These are phyloP conservation scores for Dioscorea alata DNA, from an alignment of 106 monocot species.

Conservation along the genomic window DNA sequence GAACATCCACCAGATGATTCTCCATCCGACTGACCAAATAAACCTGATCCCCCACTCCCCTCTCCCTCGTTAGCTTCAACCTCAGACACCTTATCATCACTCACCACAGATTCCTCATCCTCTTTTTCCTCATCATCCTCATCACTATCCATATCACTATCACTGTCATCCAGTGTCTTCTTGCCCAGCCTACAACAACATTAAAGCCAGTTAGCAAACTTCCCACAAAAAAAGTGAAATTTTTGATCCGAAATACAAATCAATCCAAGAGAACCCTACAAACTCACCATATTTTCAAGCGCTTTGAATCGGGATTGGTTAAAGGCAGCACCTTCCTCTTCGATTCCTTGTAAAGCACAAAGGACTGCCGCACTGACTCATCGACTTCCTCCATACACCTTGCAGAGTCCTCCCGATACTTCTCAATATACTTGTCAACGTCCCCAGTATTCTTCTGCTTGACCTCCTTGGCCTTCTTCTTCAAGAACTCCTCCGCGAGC, in stretches of 20 bases:
- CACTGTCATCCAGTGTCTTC: constrained; percentile 64
- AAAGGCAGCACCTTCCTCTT: constrained; percentile 60
- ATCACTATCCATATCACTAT: constrained; percentile 36
- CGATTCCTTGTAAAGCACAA: constrained; percentile 54
- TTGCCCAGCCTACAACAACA: constrained; percentile 62
- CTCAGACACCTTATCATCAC: constrained; percentile 43
- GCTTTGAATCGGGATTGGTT: constrained; percentile 41
- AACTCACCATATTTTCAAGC: constrained; percentile 74
- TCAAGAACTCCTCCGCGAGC: constrained; percentile 82
- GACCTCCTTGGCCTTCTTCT: constrained; percentile 85
- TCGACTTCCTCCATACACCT: constrained; percentile 73
- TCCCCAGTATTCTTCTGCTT: constrained; percentile 37
- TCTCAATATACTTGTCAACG: constrained; percentile 60
- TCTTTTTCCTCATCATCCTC: constrained; percentile 25
- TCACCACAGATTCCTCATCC: constrained; percentile 64
- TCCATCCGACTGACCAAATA: constrained; percentile 35
- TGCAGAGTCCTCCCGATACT: constrained; percentile 50
- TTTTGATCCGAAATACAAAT: background rate
- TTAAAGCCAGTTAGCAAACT: background rate
- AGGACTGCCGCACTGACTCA: constrained; percentile 68
- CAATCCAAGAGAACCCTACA: background rate
- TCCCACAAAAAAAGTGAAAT: background rate
- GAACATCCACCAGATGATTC: constrained; percentile 53
- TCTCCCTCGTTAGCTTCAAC: constrained; percentile 21
- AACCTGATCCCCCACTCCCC: constrained; percentile 22